Evolutionary conservation across 345 rosid genomes (phyloP), one percentile per base, ranked within the genome.

Genomic region (Pseudoturritis turrita): DNA sequence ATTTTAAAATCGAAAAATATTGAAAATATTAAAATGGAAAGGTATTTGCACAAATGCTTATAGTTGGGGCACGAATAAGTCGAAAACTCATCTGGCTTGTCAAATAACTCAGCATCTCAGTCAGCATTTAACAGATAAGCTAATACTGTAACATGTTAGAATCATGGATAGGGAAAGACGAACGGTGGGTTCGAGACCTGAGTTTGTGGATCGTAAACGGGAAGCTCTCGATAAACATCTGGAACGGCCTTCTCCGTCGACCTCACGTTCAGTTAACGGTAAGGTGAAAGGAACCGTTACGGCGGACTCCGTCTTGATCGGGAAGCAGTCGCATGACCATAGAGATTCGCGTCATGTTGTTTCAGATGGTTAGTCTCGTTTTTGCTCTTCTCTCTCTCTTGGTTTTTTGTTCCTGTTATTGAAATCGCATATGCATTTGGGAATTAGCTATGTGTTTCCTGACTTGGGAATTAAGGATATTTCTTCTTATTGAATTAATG

Each of bases 191-290:
- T 86, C 92, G 63, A 90, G 86, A 84, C 63, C 87, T 44, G 98
- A 86, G 76, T 79, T 79, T 21, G 83, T 78, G 67, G 92, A 90
- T 87, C 96, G 92, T 73, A 91, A 89, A 79, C 86, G 90, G 75
- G 95, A 89, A 41, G 81, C 85, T 22, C 85, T 88, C 12, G 92
- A 89, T 33, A 33, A 33, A 33, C 10, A 33, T 33, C 37, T n/a
- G n/a, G n/a, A n/a, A n/a, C n/a, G n/a, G n/a, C n/a, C 98, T 46
- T 85, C 97, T 29, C 86, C 91, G 2, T 94, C 97, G 0, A 85
- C 92, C 35, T 91, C 96, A 41, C 81, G 87, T 36, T 55, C 54
- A 28, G 59, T 74, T 78, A 80, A 88, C 84, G 95, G 88, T 31
- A 86, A 86, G 77, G 93, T 85, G 19, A 84, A 80, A 85, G 65